Percentiles rank a stretch among this genome's conserved stretches.
Conservation (phyloP, 1,284 basidiomycete genomes). For the Pyrrhoderma noxium region DNA sequence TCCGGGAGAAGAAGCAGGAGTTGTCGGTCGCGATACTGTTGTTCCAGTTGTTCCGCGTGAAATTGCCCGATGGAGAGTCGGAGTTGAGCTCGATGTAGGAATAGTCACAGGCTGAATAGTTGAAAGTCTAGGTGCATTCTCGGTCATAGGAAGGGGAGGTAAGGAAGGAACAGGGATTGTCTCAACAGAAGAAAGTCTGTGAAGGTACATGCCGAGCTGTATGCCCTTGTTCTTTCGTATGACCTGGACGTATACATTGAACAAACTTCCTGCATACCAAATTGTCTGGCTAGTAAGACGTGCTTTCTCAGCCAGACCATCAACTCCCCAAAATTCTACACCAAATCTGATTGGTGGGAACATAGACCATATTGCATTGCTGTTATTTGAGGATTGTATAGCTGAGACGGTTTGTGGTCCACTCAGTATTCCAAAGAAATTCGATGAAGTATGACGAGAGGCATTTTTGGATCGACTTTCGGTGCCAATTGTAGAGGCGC, state of each 20-base stretch:
- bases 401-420: constrained; percentile 26
- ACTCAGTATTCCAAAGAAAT: constrained; percentile 59
- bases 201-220: constrained; percentile 87
- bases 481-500: constrained; percentile 29
- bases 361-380: constrained; percentile 46
- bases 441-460: constrained; percentile 24
- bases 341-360: constrained; percentile 76
- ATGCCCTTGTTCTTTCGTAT: constrained; percentile 45
- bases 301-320: constrained; percentile 71
- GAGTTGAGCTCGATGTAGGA: constrained; percentile 12
- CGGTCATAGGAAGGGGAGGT: constrained; percentile 1
- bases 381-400: constrained; percentile 34
- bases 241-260: constrained; percentile 85
- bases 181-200: constrained; percentile 74
- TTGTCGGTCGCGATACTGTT: constrained; percentile 14
- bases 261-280: constrained; percentile 74
- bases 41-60: constrained; percentile 7
- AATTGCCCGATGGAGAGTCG: constrained; percentile 7
- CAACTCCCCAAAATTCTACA: constrained; percentile 88
- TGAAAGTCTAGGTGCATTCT: constrained; percentile 1
- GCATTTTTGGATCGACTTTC: background rate
- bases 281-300: constrained; percentile 70
- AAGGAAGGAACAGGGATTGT: constrained; percentile 11
- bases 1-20: constrained; percentile 22
- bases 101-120: constrained; percentile 10